Base-by-base conservation (phyloP, 2,329 filamentous ascomycete species). In the Annulohypoxylon truncatum region DNA sequence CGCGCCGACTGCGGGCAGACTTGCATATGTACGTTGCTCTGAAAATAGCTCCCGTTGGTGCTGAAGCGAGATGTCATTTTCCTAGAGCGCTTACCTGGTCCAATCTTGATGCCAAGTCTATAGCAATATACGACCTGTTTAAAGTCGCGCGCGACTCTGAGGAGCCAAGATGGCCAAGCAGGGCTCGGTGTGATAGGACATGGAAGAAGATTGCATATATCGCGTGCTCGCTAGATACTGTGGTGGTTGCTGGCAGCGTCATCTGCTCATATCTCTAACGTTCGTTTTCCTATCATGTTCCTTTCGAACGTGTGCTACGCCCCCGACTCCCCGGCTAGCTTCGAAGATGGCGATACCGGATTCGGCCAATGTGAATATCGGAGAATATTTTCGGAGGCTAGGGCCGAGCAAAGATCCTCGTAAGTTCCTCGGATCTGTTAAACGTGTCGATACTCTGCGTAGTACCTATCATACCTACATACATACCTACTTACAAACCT, bases 21-120 rank as follows among this genome's bases (percentile, higher is more conserved):
- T 66, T 69, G 69, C 69, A 69, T 69, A 62, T 65, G 53, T 61
- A 65, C 35, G 55, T 58, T 31, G 50, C 67, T 64, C 67, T 68
- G 64, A 69, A 69, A 66, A 69, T 67, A 71, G 67, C 62, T 71
- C 64, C 69, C 69, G 69, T 68, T 64, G 64, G 58, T 69, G 64
- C 69, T 69, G 69, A 71, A 69, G 64, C 69, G 69, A 71, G 67
- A 68, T 64, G 64, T 64, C 67, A 66, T 67, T 64, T 63, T 63
- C 42, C 54, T 48, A 61, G 22, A 61, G 58, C 47, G 52, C 59
- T 71, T 71, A 71, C 69, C 69, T 68, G 67, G 69, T 71, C 67
- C 60, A 59, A 68, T 66, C 64, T 67, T 63, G 57, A 67, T 69
- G 68, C 68, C 68, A 71, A 71, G 68, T 61, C 66, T 62, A 13